phyloP scores from a whole-genome alignment of 192 early-diverging fungal species.

The Powellomyces hirtus region DNA sequence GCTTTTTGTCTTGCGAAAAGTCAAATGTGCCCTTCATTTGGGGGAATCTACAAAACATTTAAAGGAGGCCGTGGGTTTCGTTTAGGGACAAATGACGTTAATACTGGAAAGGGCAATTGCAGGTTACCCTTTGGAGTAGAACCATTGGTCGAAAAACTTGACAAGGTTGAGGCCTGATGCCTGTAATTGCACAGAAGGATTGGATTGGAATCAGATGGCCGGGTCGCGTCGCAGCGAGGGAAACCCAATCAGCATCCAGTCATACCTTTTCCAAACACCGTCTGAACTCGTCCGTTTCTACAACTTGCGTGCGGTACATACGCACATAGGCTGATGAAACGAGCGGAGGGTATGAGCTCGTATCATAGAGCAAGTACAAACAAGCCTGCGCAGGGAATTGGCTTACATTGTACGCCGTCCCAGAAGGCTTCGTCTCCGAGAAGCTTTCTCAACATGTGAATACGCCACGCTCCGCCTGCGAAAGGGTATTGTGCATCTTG shows the following conservation, averaged over 20 bases:
- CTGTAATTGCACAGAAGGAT: no score
- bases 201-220: no score
- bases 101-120: not conserved
- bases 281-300: slow-evolving; percentile 62
- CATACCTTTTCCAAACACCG: slow-evolving; percentile 68
- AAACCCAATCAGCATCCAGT: no score
- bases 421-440: slow-evolving; percentile 52
- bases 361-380: no score
- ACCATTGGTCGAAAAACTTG: slow-evolving; percentile 86
- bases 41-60: slow-evolving; percentile 56
- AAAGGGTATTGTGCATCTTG: not conserved
- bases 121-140: slow-evolving; percentile 56
- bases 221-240: no score
- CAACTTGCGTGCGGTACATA: slow-evolving; percentile 35
- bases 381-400: no score
- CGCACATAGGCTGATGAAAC: slow-evolving; percentile 41
- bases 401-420: slow-evolving; percentile 42
- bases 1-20: slow-evolving; percentile 84
- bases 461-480: slow-evolving; percentile 45
- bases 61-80: no score
- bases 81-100: not conserved
- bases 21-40: slow-evolving; percentile 72
- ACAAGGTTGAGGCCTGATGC: slow-evolving; percentile 78
- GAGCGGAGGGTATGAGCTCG: no score
- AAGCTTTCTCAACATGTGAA: slow-evolving; percentile 52